Evolutionary conservation across 2,329 filamentous ascomycete genomes (phyloP).

Genomic region (Apiospora aurea): DNA sequence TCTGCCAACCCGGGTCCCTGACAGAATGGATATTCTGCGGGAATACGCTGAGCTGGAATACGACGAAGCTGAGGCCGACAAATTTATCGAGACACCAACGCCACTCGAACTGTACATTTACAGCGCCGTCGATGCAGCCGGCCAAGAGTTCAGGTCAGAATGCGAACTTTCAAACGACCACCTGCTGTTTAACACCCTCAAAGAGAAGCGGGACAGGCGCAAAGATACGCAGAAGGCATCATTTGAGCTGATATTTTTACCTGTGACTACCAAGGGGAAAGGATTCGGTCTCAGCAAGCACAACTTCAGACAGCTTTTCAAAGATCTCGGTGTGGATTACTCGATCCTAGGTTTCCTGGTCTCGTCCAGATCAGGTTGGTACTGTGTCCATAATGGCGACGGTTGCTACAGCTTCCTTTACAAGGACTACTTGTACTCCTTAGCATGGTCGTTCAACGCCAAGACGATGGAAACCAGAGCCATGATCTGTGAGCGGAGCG

Average conservation of each 20-base stretch:
- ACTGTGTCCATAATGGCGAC: background rate
- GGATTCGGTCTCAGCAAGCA: background rate
- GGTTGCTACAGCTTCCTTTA: constrained; percentile 27
- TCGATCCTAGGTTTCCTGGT: constrained; percentile 25
- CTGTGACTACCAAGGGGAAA: too few relatives aligned
- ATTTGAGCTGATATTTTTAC: too few relatives aligned
- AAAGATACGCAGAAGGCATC: too few relatives aligned
- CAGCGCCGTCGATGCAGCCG: too few relatives aligned
- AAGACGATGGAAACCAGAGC: constrained; percentile 26
- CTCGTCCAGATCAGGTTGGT: constrained; percentile 30
- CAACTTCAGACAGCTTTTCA: background rate
- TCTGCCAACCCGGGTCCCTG: background rate
- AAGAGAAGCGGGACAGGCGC: too few relatives aligned
- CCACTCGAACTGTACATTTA: too few relatives aligned
- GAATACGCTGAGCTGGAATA: too few relatives aligned
- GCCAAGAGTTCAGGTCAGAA: too few relatives aligned
- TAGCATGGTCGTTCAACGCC: constrained; percentile 29
- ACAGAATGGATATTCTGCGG: constrained; percentile 9
- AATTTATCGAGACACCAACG: too few relatives aligned
- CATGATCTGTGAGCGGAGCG: constrained; percentile 25
- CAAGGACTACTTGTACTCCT: constrained; percentile 30
- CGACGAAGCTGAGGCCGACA: too few relatives aligned
- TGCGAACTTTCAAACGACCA: too few relatives aligned
- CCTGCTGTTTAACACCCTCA: too few relatives aligned
- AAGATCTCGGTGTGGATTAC: constrained; percentile 24